Evolutionary conservation across 2,329 filamentous ascomycete species (phyloP), one percentile per base, ranked within the genome.

Genomic region (Penicillium sp.): DNA sequence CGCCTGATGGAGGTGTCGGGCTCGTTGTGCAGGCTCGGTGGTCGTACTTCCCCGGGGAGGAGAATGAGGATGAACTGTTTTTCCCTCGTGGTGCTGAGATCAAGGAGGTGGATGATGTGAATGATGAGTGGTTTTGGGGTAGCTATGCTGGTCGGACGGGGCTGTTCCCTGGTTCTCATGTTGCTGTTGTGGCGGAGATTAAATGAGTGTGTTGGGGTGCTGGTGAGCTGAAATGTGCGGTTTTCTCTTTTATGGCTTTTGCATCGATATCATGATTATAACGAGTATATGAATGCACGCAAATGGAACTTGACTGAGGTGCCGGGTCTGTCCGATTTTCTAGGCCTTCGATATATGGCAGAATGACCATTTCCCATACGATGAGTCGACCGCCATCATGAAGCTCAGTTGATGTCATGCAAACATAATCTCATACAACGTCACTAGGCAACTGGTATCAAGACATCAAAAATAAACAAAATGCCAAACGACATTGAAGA

Each of bases 71-170:
- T 71, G 94, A 98, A 77, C 77, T 98, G 42, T 76, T 88, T 63
- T 97, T 98, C 67, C 94, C 94, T 0, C 88, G 87, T 53, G 88
- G 90, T 10, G 92, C 93, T 0, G 90, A 95, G 75, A 85, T 98
- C 14, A 83, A 84, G 6, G 94, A 98, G 78, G 86, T 90, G 39
- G 89, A 94, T 73, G 90, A 95, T 74, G 86, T 96, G 50, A 96
- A 96, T 73, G 90, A 89, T 17, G 92, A 96, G 73, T 98, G 93
- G 93, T 92, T 85, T 70, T 90, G 89, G 78, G 94, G 94, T 0
- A 87, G 87, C 31, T 97, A 96, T 80, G 92, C 92, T 78, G 92
- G 92, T 0, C 80, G 78, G 25, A 88, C 86, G 67, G 93, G 92
- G 0, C 69, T 97, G 64, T 96, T 97, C 71, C 93, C 93, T 4